A percentile compares a stretch with the other conserved stretches of the same genome.
phyloP scores from a whole-genome alignment of 2,329 filamentous ascomycete genomes.

The Fusarium brevicatenulatum region DNA sequence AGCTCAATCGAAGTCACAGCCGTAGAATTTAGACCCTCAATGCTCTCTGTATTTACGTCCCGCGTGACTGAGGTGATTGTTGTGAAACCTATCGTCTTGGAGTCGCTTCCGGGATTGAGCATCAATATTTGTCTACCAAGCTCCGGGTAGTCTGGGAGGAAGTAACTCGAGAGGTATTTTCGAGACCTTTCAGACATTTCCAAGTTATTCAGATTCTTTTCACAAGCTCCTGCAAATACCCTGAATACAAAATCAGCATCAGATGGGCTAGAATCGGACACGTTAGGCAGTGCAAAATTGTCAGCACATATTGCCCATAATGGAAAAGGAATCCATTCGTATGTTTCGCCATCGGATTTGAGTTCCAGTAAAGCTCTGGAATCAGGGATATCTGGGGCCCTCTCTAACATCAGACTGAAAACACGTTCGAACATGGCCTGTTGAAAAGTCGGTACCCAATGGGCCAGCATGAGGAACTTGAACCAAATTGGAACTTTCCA shows the following conservation, averaged over 20 bases:
- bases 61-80: background rate
- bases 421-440: background rate
- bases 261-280: background rate
- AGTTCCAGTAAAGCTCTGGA: background rate
- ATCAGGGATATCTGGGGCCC: background rate
- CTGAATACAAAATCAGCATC: background rate
- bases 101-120: background rate
- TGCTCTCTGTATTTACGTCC: background rate
- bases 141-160: background rate
- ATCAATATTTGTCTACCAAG: background rate
- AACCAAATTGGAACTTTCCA: conserved; percentile 7
- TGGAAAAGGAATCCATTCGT: background rate
- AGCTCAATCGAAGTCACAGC: background rate
- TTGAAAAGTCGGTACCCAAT: background rate
- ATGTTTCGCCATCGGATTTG: background rate
- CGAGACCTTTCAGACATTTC: background rate
- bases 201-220: background rate
- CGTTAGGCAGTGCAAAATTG: background rate
- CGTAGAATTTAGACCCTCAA: background rate
- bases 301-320: background rate
- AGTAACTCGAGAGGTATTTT: background rate
- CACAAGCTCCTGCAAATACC: background rate
- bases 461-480: background rate
- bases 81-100: background rate
- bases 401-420: background rate